phyloP scores from a whole-genome alignment of 2,329 filamentous ascomycete genomes.

The Pseudocercospora vitis region DNA sequence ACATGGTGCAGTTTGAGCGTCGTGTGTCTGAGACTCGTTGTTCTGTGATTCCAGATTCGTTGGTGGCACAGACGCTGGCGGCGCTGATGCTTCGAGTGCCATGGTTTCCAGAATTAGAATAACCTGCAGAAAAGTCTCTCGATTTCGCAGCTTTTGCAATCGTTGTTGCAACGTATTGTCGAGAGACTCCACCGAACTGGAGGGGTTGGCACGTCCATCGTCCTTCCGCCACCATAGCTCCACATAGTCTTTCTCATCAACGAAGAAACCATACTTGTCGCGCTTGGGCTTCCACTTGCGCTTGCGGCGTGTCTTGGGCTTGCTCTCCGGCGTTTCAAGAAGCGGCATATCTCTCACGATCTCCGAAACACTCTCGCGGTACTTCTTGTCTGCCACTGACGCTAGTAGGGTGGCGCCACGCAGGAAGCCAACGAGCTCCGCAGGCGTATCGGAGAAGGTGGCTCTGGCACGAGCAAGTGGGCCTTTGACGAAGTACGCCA shows the following conservation, averaged over 20 bases:
- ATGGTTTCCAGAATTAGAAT: slow-evolving; percentile 76
- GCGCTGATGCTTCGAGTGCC: slow-evolving; percentile 59
- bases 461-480: slow-evolving; percentile 73
- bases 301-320: slow-evolving; percentile 44
- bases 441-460: slow-evolving; percentile 64
- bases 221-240: slow-evolving; percentile 68
- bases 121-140: slow-evolving; percentile 79
- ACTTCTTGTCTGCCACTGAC: slow-evolving; percentile 74
- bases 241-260: slow-evolving; percentile 64
- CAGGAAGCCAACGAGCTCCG: slow-evolving; percentile 67
- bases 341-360: slow-evolving; percentile 58
- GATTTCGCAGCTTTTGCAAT: slow-evolving; percentile 65
- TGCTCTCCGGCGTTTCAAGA: slow-evolving; percentile 21
- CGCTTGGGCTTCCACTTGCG: slow-evolving; percentile 65
- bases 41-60: slow-evolving; percentile 37
- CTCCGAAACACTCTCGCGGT: slow-evolving; percentile 66
- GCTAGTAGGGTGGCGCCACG: slow-evolving; percentile 43
- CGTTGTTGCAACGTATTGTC: slow-evolving; percentile 58
- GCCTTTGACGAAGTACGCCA: slow-evolving; percentile 83
- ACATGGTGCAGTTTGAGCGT: slow-evolving; percentile 4
- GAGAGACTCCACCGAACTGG: slow-evolving; percentile 46
- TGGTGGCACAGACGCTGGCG: slow-evolving; percentile 20
- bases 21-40: slow-evolving; percentile 17
- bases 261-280: slow-evolving; percentile 68
- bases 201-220: slow-evolving; percentile 41